Evolutionary conservation across 2,329 filamentous ascomycete genomes (phyloP), one percentile per base, ranked within the genome.

Genomic region (Hypoxylon sp.): DNA sequence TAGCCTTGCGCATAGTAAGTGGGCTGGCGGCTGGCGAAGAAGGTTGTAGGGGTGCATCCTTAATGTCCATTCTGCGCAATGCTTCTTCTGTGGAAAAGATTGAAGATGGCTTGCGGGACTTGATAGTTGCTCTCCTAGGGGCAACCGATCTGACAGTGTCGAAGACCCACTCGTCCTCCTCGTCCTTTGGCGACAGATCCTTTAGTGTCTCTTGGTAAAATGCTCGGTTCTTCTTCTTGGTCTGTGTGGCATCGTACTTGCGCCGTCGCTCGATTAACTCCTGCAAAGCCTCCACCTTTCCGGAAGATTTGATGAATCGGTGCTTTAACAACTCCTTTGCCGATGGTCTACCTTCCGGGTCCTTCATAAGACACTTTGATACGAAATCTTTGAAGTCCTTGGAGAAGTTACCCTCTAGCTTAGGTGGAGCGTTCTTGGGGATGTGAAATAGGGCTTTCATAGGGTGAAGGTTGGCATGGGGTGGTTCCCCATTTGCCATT

Each of bases 391-490:
- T 97, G 84, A 98, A 97, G 39, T 97, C 93, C 75, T 87, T 91
- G 80, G 92, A 94, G 81, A 94, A 98, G 67, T 90, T 87, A 22
- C 94, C 94, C 78, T 97, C 94, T 1, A 99, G 84, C 44, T 91
- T 88, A 4, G 96, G 95, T 2, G 96, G 90, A 1, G 92, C 85
- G 74, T 94, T 94, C 81, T 97, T 97, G 6, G 94, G 94, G 67
- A 97, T 97, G 65, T 95, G 86, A 77, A 97, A 96, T 9, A 97
- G 85, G 9, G 97, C 94, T 80, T 97, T 97, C 94, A 97, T 97
- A 3, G 94, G 94, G 78, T 97, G 94, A 0, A 93, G 92, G 69
- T 91, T 90, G 57, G 92, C 92, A 78, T 97, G 87, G 0, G 94
- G 94, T n/a, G 94, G 94, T 76, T 97, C 94, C 71, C 94, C 94